Evolutionary conservation across 345 rosid genomes (phyloP).

Genomic region (Corchorus olitorius): DNA sequence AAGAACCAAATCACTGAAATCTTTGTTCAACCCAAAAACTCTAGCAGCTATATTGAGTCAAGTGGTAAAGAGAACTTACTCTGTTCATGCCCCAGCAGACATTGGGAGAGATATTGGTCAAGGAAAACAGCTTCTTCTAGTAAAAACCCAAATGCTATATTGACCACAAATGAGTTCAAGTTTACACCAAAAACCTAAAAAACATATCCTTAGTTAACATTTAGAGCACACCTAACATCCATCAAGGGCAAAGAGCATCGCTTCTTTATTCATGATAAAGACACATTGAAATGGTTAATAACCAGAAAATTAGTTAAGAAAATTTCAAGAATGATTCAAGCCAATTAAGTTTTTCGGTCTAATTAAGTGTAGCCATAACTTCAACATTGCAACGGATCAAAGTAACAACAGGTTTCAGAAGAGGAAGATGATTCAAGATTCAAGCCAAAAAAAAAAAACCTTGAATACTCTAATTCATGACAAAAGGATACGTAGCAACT

Average conservation of each 20-base stretch:
- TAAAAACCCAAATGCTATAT: conserved; percentile 12
- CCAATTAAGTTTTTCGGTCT: conserved; percentile 1
- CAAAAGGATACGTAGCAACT: conserved; percentile 67
- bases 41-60: conserved; percentile 3
- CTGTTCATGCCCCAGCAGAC: conserved; percentile 28
- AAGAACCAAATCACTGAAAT: not conserved
- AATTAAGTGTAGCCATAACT: not conserved
- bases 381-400: not conserved
- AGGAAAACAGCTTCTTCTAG: conserved; percentile 30
- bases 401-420: not conserved
- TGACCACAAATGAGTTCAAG: conserved; percentile 7
- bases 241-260: not conserved
- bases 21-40: conserved; percentile 16
- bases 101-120: conserved; percentile 24
- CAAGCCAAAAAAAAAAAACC: not conserved
- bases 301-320: too few relatives aligned
- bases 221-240: not conserved
- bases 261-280: not conserved
- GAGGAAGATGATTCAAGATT: not conserved
- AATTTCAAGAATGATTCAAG: not conserved
- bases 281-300: not conserved
- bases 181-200: not conserved
- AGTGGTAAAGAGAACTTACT: conserved; percentile 37
- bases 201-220: not conserved
- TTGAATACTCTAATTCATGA: conserved; percentile 9